Conservation (phyloP, 1,284 basidiomycete species). For the Cutaneotrichosporon mucoides region DNA sequence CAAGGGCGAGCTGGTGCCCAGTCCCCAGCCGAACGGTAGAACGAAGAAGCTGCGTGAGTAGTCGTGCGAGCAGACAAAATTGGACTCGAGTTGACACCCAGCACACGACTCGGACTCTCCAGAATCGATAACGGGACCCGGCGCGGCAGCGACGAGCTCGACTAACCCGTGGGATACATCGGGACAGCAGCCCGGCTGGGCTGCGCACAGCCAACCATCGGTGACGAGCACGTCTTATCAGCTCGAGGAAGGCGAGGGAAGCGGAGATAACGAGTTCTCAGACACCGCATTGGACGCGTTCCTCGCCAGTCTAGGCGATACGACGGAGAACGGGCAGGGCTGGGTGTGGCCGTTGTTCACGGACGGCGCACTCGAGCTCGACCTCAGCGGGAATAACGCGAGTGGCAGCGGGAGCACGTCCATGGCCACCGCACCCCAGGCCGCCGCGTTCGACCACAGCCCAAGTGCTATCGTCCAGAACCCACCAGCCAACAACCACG, state of each 20-base stretch:
- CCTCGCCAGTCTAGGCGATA: slow-evolving; percentile 14
- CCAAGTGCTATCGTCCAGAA: not conserved
- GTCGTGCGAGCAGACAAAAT: not conserved
- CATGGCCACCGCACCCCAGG: not conserved
- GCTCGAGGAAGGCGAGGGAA: slow-evolving; percentile 8
- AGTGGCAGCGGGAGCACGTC: not conserved
- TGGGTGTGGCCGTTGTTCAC: slow-evolving; percentile 20
- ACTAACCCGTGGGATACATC: slow-evolving; percentile 11
- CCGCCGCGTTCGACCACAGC: slow-evolving; percentile 1
- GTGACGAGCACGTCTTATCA: not conserved
- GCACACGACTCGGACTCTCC: slow-evolving; percentile 9
- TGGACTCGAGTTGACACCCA: not conserved
- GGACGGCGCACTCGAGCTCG: slow-evolving; percentile 16
- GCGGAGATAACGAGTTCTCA: slow-evolving; percentile 10
- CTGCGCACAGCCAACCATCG: slow-evolving; percentile 6
- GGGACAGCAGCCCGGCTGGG: not conserved
- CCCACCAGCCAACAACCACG: not conserved
- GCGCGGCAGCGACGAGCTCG: not conserved
- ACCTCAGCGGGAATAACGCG: slow-evolving; percentile 5
- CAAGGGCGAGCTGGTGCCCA: slow-evolving; percentile 23
- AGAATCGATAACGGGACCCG: not conserved
- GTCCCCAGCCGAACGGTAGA: slow-evolving; percentile 25
- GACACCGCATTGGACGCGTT: slow-evolving; percentile 17
- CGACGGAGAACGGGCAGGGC: slow-evolving; percentile 10
- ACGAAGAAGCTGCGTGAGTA: slow-evolving; percentile 21